Base-by-base conservation (phyloP, 192 early-diverging fungal species). In the Coemansia sp. region DNA sequence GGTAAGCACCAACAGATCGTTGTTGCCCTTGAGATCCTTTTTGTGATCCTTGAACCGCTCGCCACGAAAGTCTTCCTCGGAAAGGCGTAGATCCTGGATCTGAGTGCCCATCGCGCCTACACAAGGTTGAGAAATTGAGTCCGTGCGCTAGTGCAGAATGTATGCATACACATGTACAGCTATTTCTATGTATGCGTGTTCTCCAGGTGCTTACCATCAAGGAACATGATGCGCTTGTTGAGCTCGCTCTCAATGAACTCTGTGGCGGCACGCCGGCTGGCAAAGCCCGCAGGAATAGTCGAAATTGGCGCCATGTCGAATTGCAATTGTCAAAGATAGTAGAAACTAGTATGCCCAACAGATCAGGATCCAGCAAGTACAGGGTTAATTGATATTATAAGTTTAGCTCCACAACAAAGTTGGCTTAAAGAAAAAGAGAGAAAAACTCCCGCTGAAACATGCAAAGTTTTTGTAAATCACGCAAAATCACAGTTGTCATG, bases 1-100 rank as follows among this genome's bases (percentile, higher is more conserved):
- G 2, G 96, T 96, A 32, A 98, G 74, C 15, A 93, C 92, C 67
- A 98, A 83, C 79, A 98, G 75, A 72, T 98, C 96, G 79, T 98
- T 98, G 86, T 98, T 98, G 39, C 96, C 96, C 73, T 91, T 90
- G 32, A 98, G 78, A 69, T 95, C 93, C 66, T 94, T 92, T 10
- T 78, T 65, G 72, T 92, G 91, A 69, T 87, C 72, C 76, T 88
- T 89, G 85, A 93, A 98, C 58, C 91, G 85, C 50, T 92, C 86
- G 32, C 86, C 86, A 68, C 95, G 82, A 65, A 98, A 96, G 70
- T 95, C 90, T 9, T 83, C 85, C 74, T 98, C 95, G 17, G 84
- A 79, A 12, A 98, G 86, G 21, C 84, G 82, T 55, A 92, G 86
- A 35, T 87, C 79, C 69, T 98, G 95, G 67, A 98, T 90, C 88